Base-by-base conservation (phyloP, 768 basidiomycete species). In the Mycena vulgaris region DNA sequence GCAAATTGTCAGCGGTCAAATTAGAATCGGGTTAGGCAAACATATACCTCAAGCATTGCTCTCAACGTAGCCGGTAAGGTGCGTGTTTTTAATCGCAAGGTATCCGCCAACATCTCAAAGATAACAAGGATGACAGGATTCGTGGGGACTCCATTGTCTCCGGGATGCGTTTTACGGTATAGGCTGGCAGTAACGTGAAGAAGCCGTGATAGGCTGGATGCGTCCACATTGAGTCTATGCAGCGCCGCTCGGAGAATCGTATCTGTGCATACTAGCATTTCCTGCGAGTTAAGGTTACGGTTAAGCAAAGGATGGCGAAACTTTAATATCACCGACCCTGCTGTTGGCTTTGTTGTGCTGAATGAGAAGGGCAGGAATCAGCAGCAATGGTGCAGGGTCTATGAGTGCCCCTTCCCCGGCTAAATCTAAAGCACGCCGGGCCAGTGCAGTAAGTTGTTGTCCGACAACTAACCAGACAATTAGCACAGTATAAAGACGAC, bases 261-360 rank as follows among this genome's bases (percentile, higher is more conserved):
- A 69, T 93, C 92, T n/a, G 86, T 74, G 72, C 86, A 88, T 3
- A 81, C 72, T 14, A 93, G 75, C 53, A 95, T 76, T 42, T 92
- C 91, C 93, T 92, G 17, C 14, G 68, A 11, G 39, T 55, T 31
- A 63, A 17, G 27, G 63, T 51, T 39, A 70, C 66, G 60, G 47
- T 48, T 27, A 11, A 14, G 16, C 33, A 10, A 35, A 25, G 63
- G 60, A 30, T 47, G 68, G 28, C 40, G 59, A 48, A 60, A 31
- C 30, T 19, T 31, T 51, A 40, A 62, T 25, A 28, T 35, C 3
- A 77, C 83, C 64, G 68, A 92, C 93, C 67, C 88, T 83, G 74
- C 84, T 85, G 51, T 88, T 83, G 25, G 84, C 78, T 77, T 89
- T 89, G 79, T 93, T 92, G 74, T 89, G 84, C 64, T 89, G 85